Base-by-base conservation (phyloP, 306 rosid species). In the Argentina anserina region DNA sequence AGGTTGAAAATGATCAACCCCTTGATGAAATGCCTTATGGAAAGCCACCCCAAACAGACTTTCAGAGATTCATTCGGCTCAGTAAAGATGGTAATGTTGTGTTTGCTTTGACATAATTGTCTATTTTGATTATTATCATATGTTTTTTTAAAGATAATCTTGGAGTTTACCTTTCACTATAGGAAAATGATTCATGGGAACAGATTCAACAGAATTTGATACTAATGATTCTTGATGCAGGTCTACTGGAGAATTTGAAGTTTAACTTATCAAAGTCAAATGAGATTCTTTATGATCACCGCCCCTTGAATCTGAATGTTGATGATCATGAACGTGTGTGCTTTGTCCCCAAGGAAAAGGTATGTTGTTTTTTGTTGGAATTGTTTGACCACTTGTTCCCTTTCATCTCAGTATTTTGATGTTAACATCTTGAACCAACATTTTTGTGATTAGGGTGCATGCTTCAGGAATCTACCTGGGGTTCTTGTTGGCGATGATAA, bases 391-490 rank as follows among this genome's bases (percentile, higher is more conserved):
- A 33, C 11, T 21, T 3, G 2, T 17, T 37, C 33, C 3, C 14
- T 23, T 11, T 11, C 55, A 45, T 39, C 60, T 9, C 14, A 14
- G 10, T 25, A 20, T 2, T 14, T 68, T 33, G 0, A 5, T 50
- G 3, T 10, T 25, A 20, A 25, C 7, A n/a, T 11, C 4, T 28
- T 17, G 18, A 25, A 50, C 7, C n/a, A 3, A 9, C 13, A 17
- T 75, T 7, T 17, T 17, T 40, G 12, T n/a, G 33, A 25, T 20
- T 9, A 93, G 97, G 98, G 98, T n/a, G 98, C 80, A 28, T 83
- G 86, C 49, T 93, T 90, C 23, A 83, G 98, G 76, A 89, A 93
- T 75, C 74, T 93, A n/a, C 89, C 91, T 0, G 97, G 98, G 55
- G 97, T 93, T 68, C 84, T 73, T 21, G 90, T 89, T 21, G 75